Base-by-base conservation (phyloP, 2,329 filamentous ascomycete genomes). In the Neoscytalidium dimidiatum region DNA sequence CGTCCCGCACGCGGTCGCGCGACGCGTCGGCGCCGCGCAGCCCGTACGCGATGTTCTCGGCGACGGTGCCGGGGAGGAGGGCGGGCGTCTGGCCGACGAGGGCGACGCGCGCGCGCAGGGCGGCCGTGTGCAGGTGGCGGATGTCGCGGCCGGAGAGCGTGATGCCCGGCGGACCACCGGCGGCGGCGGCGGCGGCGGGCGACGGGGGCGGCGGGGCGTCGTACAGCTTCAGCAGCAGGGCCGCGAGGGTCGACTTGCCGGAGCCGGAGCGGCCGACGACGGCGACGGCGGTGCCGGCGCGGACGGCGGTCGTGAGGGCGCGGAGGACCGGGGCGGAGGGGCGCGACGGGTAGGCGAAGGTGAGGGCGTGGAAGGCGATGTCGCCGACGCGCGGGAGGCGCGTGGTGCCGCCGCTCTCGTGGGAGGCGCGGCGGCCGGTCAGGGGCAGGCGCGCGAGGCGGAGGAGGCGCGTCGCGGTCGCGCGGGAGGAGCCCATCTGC, bases 241-340 rank as follows among this genome's bases (percentile, higher is more conserved):
- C 86, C 0, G 90, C 84, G 38, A 97, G 83, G 0, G 94, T 97
- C 14, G 90, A 94, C 78, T 99, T 98, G 0, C 95, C 94, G n/a
- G 90, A 92, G 0, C 95, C 94, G 0, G 93, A 97, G 0, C 86
- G 80, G 0, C 94, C 94, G 2, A 96, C 92, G 21, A 98, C 87
- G 2, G 92, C 92, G 0, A 89, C 89, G 69, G 87, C 91, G 3
- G 85, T 87, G 23, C 89, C 88, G 0, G 84, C 76, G 1, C 81
- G 73, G 60, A 97, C 85, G 0, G 77, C 80, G 7, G 97, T 79
- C n/a, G 82, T 87, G n/a, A 96, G 75, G 23, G 86, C 80, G 9
- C 82, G 81, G 1, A 97, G 80, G 0, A 92, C 85, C 0, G 74
- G 72, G 0, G 80, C 79, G 1, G 80, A 75, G 0, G 83, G 82